Evolutionary conservation across 2,329 filamentous ascomycete genomes (phyloP), one percentile per base, ranked within the genome.

Genomic region (Colletotrichum limetticola): DNA sequence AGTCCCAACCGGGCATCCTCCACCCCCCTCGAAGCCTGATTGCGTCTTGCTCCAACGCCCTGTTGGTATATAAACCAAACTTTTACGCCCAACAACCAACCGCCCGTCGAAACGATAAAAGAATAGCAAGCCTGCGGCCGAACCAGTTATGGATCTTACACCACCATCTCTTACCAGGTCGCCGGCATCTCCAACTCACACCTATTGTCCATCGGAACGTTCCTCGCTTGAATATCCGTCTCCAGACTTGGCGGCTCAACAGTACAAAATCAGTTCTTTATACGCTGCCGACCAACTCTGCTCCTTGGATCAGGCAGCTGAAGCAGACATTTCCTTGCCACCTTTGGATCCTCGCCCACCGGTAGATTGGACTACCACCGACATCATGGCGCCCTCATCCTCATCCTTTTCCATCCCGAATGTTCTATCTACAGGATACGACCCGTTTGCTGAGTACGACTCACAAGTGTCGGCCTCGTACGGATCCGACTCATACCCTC

Each of bases 371-470:
- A 80, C 78, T 74, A 83, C 82, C 46, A 76, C 83, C 28, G 76
- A 81, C 42, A 76, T 83, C 55, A 80, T 87, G 71, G 83, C 86
- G 30, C 78, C 84, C 30, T 77, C 81, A 24, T 80, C 84, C 52
- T 83, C 83, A 2, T 82, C 84, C 4, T 79, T 85, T 58, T 80
- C 82, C 68, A 82, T 85, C 74, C 83, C 86, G 66, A 86, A 83
- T 75, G 82, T 87, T 35, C 78, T 89, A 68, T 82, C 86, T 42
- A 78, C 85, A 46, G 87, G 88, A 58, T 90, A 89, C 77, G 86
- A 87, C 76, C 79, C 84, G 35, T 90, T 89, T 77, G 82, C 83
- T 73, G 81, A 82, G 69, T 89, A 88, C 76, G 83, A 86, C 46
- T 76, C 82, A 30, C 78, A 80, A 65, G 78, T 86, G 74, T 78